These are phyloP conservation scores for Bruguiera hainesii DNA, from an alignment of 441 rosid species.

Conservation along the genomic window DNA sequence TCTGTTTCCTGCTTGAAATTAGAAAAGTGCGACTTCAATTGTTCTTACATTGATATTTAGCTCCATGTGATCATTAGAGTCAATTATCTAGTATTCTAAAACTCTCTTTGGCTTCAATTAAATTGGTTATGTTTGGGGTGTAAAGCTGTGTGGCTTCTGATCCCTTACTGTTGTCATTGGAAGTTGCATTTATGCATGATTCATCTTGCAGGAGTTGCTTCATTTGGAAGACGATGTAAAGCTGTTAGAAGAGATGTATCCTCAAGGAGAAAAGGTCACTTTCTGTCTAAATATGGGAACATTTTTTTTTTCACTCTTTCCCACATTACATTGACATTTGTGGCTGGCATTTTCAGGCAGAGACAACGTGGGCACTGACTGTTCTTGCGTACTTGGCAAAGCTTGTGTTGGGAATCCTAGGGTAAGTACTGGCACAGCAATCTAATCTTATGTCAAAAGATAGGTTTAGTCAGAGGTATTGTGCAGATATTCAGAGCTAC, in stretches of 20 bases:
- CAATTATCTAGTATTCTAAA: not conserved
- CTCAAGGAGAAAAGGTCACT: constrained; percentile 96
- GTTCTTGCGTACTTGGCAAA: constrained; percentile 96
- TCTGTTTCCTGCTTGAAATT: not conserved
- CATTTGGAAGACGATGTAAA: constrained; percentile 97
- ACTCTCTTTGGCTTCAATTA: not conserved
- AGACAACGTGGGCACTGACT: constrained; percentile 97
- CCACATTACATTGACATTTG: constrained; percentile 13
- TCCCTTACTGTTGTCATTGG: constrained; percentile 4
- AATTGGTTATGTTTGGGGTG: not conserved
- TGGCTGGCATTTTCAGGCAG: constrained; percentile 56
- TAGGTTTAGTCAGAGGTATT: not conserved
- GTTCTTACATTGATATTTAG: not conserved
- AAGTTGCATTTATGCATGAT: constrained; percentile 15
- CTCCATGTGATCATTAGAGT: not conserved
- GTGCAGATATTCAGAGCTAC: not conserved
- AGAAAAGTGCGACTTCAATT: not conserved
- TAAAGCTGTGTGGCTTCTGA: not conserved
- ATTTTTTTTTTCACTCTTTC: constrained; percentile 4
- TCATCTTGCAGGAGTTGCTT: constrained; percentile 70
- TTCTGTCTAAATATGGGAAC: constrained; percentile 1
- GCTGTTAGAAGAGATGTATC: constrained; percentile 94
- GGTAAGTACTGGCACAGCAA: constrained; percentile 50
- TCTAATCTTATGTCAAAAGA: not conserved
- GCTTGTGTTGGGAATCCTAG: constrained; percentile 79